A percentile compares a stretch with the other conserved stretches of the same genome.
Conservation (phyloP, 176 grass and related monocot species). For the Melocanna baccifera region DNA sequence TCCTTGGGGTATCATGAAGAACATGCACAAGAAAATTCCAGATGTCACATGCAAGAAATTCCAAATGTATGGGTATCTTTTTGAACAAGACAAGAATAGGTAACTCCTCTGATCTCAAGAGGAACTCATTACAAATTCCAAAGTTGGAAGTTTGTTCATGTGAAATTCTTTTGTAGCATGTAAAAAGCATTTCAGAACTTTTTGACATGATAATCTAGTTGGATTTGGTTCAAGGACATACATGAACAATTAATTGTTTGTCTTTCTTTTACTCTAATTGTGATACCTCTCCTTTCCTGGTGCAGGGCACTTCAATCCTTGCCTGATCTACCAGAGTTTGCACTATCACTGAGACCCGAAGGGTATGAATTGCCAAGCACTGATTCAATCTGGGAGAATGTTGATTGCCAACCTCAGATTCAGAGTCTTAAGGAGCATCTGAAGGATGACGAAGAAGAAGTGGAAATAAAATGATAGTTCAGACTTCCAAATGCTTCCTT, state of each 20-base stretch:
- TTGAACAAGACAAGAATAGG: conserved; percentile 77
- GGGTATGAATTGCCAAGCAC: conserved; percentile 62
- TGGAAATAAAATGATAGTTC: conserved; percentile 26
- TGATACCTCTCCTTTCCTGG: conserved; percentile 30
- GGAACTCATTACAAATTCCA: background rate
- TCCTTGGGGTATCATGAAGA: conserved; percentile 91
- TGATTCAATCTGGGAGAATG: conserved; percentile 65
- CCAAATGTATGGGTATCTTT: conserved; percentile 70
- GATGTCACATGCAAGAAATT: conserved; percentile 71
- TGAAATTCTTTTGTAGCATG: background rate
- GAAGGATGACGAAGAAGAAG: conserved; percentile 58
- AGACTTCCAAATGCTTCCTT: background rate
- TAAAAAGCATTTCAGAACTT: background rate
- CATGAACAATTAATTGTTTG: background rate
- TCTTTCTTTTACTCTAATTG: conserved; percentile 1
- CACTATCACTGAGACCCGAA: conserved; percentile 74
- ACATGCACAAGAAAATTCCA: conserved; percentile 91
- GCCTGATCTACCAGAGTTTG: conserved; percentile 89
- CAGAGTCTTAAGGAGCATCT: conserved; percentile 84
- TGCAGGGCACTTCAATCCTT: conserved; percentile 62
- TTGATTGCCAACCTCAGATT: conserved; percentile 67
- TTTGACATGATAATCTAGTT: background rate
- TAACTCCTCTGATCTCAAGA: conserved; percentile 21
- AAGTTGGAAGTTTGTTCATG: background rate
- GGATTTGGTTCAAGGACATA: background rate